Base-by-base conservation (phyloP, 164 flowering plant species). In the Malania oleifera region DNA sequence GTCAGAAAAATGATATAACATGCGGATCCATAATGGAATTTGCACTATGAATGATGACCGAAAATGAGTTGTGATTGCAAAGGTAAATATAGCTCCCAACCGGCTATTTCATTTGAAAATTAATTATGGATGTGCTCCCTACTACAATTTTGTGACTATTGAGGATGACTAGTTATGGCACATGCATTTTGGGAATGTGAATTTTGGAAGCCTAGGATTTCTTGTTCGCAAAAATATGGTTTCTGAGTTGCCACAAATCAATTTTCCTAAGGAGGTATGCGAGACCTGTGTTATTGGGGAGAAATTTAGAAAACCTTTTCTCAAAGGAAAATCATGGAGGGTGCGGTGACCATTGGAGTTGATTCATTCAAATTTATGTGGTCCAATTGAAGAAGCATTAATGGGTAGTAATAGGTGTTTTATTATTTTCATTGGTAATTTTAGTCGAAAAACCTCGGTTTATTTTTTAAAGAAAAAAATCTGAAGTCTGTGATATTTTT, bases 391-490 rank as follows among this genome's bases (percentile, higher is more conserved):
- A 19, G 46, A 34, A 18, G 23, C 7, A 37, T 54, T 53, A 1
- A 9, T 19, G 1, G 45, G 51, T 23, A 24, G 51, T 1, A 56
- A 37, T 25, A 19, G n/a, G 38, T 54, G 18, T 23, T 40, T 60
- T 23, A 4, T 55, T n/a, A n/a, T 54, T n/a, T 48, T 67, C 24
- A 61, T 24, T 24, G 65, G 54, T 67, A 60, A 67, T 48, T 67
- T 3, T 43, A 20, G 20, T 1, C 25, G 45, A 1, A 61, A 60
- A 52, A 67, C 34, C 31, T 67, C 51, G 61, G 51, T 60, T 2
- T 61, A 48, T 54, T 59, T 59, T 27, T 7, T 66, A 10, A 11
- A 14, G n/a, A 19, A 2, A 43, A 14, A 59, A 53, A 18, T 59
- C 46, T 6, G 44, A 66, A 12, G 28, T 28, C 2, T 54, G 41